Conservation (phyloP, 169 alveolate genomes). For the Plasmodium coatneyi region DNA sequence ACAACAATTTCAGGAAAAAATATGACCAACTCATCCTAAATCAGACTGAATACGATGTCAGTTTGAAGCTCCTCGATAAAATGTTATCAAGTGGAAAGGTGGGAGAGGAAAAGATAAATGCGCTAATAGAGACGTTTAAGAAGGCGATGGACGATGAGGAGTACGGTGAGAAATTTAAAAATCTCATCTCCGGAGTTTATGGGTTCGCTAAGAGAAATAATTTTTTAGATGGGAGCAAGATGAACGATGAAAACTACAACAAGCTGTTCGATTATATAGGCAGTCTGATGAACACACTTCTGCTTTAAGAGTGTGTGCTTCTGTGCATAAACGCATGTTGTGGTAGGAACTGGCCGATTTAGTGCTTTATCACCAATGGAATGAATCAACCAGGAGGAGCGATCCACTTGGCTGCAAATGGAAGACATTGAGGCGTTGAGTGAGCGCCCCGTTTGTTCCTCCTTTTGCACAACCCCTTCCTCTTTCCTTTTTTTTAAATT, state of each 20-base stretch:
- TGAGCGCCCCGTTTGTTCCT: not conserved
- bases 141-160: not conserved
- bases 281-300: not conserved
- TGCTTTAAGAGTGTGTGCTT: not conserved
- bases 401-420: not conserved
- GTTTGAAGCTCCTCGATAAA: not conserved
- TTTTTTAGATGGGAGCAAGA: not conserved
- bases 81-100: not conserved
- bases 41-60: not conserved
- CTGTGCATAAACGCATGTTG: not conserved
- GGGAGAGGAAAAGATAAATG: not conserved
- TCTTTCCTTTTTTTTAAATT: not conserved
- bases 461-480: not conserved
- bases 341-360: not conserved
- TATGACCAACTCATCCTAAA: not conserved
- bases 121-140: not conserved
- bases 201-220: conserved; percentile 9
- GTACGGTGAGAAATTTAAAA: not conserved
- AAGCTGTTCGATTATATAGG: not conserved
- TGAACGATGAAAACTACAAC: not conserved
- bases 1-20: conserved; percentile 3
- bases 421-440: not conserved
- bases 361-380: not conserved
- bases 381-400: not conserved
- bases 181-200: conserved; percentile 8